A percentile compares a stretch with the other conserved stretches of the same genome.
Evolutionary conservation across 306 rosid genomes (phyloP).

Genomic region (Notholithocarpus densiflorus): DNA sequence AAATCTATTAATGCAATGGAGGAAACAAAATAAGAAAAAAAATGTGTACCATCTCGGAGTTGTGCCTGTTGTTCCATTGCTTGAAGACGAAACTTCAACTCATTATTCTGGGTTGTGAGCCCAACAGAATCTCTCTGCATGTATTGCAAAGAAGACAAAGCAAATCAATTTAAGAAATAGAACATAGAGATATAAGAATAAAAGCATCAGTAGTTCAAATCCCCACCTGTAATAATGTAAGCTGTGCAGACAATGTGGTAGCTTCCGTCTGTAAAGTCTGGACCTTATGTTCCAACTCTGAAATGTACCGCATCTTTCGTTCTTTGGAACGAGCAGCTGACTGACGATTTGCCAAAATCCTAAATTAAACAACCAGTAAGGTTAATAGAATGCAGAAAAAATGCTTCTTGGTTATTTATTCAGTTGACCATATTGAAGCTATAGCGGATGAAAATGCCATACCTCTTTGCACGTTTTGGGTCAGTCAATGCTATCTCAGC

Average conservation of each 20-base stretch:
- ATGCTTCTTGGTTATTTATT: neutral
- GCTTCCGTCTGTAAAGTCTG: constrained; percentile 96
- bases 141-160: constrained; percentile 13
- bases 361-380: constrained; percentile 20
- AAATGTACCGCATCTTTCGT: constrained; percentile 87
- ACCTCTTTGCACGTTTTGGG: constrained; percentile 98
- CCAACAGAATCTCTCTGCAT: constrained; percentile 85
- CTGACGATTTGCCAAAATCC: constrained; percentile 94
- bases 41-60: constrained; percentile 78
- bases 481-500: constrained; percentile 85
- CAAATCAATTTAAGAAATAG: neutral
- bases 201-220: constrained; percentile 2
- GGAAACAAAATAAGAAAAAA: neutral
- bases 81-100: constrained; percentile 96
- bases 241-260: constrained; percentile 87
- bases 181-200: neutral
- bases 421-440: neutral
- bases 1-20: neutral
- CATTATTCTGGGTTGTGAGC: constrained; percentile 81
- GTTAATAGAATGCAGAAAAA: neutral
- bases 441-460: neutral
- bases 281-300: constrained; percentile 93
- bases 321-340: constrained; percentile 96
- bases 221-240: constrained; percentile 78
- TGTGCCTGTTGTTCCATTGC: constrained; percentile 98